Evolutionary conservation across 2,329 filamentous ascomycete species (phyloP), one percentile per base, ranked within the genome.

Genomic region (Verticillium zaregamsianum): DNA sequence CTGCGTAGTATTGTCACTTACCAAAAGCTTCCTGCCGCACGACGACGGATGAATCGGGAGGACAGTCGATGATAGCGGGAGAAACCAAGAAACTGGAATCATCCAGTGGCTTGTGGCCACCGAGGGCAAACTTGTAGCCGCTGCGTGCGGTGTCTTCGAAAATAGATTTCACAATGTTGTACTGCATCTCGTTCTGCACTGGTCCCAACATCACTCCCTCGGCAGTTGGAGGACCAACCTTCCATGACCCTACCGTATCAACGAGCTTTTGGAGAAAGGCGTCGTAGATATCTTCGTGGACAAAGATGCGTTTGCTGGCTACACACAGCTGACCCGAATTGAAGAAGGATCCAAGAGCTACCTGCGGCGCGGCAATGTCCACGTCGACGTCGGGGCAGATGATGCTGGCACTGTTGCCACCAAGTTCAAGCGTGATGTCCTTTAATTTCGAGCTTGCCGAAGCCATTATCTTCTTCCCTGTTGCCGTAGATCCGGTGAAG

Each of bases 141-240:
- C 61, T 64, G 20, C 55, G 59, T 25, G 45, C 57, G n/a, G 57
- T 61, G 31, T 65, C 63, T 1, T 63, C 58, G 73, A 59, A 82
- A 79, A 86, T 77, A 2, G 77, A 72, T 64, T 82, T 80, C 57
- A 85, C 81, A 20, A 79, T 78, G 15, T 87, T 82, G 68, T 80
- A 90, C 71, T 90, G 88, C 80, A 85, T 82, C 65, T 79, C 74
- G 70, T 90, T 90, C 61, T 87, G 86, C 2, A 90, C 73, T 0
- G 88, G 88, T 3, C 56, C 56, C 12, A 58, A 15, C 33, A 58
- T 58, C 23, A 58, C 56, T 0, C 86, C 83, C 58, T 86, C 62
- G 5, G 74, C 61, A 2, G 78, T 60, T 14, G 56, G 60, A 28
- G 56, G 20, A 39, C 56, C 56, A 9, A 39, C 35, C 20, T 58